Percentiles rank a stretch among this genome's conserved stretches.
Conservation (phyloP, 495 filamentous ascomycete genomes). For the Hypoxylon lenormandii region DNA sequence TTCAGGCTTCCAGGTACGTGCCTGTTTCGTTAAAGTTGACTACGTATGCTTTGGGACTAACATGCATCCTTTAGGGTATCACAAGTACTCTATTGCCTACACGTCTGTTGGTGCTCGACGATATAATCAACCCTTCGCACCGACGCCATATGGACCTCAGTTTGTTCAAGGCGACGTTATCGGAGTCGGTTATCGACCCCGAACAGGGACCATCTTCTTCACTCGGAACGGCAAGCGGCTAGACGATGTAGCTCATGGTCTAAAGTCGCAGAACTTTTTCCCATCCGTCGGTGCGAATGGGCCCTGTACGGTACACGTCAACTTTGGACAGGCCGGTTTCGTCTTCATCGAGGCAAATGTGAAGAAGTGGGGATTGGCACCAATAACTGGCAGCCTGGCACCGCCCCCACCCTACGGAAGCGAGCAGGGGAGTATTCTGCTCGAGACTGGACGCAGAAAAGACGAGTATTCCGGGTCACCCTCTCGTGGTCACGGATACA, state of each 20-base stretch:
- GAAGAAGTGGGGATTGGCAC: conserved; percentile 98
- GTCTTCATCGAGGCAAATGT: conserved; percentile 99
- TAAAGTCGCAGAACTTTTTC: conserved; percentile 96
- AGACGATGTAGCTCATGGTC: conserved; percentile 91
- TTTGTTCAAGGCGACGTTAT: conserved; percentile 94
- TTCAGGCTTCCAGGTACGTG: conserved; percentile 92
- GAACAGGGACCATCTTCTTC: conserved; percentile 96
- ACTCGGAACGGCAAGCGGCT: conserved; percentile 97
- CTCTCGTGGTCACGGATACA: conserved; percentile 65
- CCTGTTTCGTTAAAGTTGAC: conserved; percentile 14
- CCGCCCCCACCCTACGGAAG: conserved; percentile 96
- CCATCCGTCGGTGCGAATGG: conserved; percentile 94
- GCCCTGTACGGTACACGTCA: conserved; percentile 90
- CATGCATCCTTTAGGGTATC: conserved; percentile 71
- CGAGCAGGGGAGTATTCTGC: conserved; percentile 92
- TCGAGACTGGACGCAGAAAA: conserved; percentile 79
- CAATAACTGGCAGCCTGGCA: conserved; percentile 92
- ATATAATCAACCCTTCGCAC: conserved; percentile 88
- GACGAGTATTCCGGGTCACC: conserved; percentile 71
- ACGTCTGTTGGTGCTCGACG: conserved; percentile 85
- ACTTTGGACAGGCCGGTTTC: conserved; percentile 96
- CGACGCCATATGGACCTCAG: conserved; percentile 80
- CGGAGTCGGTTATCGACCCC: conserved; percentile 92
- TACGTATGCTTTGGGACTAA: conserved; percentile 10
- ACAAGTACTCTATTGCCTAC: conserved; percentile 92